A percentile compares a stretch with the other conserved stretches of the same genome.
These are phyloP conservation scores for Cucumis melo DNA, from an alignment of 306 rosid species.

Conservation along the genomic window DNA sequence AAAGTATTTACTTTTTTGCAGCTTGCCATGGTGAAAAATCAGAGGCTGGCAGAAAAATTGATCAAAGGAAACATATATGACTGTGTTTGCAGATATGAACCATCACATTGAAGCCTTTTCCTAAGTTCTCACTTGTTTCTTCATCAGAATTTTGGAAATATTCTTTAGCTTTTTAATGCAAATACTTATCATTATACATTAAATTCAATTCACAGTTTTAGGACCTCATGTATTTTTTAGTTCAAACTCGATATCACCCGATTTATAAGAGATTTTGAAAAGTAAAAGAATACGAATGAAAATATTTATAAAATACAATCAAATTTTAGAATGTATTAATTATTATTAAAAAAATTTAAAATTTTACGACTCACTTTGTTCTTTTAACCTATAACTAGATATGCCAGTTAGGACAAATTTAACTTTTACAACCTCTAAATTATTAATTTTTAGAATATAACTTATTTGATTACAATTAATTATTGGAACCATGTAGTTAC, in stretches of 20 bases:
- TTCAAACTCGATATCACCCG: not conserved
- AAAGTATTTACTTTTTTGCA: conserved; percentile 23
- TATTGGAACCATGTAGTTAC: not conserved
- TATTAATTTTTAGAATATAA: too few relatives aligned
- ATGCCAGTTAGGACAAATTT: too few relatives aligned
- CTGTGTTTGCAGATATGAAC: conserved; percentile 82
- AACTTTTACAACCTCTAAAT: too few relatives aligned
- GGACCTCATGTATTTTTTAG: not conserved
- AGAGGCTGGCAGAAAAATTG: conserved; percentile 88
- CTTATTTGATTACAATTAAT: not conserved
- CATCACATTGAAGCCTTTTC: conserved; percentile 27
- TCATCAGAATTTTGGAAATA: not conserved
- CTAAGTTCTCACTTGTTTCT: not conserved
- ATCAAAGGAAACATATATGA: conserved; percentile 68
- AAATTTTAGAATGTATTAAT: too few relatives aligned
- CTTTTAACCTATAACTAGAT: too few relatives aligned
- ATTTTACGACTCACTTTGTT: too few relatives aligned
- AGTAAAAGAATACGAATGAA: too few relatives aligned
- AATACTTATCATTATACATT: not conserved
- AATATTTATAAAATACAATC: too few relatives aligned
- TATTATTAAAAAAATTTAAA: too few relatives aligned
- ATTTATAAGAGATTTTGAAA: too few relatives aligned
- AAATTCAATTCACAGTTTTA: not conserved
- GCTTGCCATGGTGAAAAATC: conserved; percentile 99
- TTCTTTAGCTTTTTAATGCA: not conserved